Conservation (phyloP, 2,329 filamentous ascomycete species). For the Pseudogymnoascus sp. region DNA sequence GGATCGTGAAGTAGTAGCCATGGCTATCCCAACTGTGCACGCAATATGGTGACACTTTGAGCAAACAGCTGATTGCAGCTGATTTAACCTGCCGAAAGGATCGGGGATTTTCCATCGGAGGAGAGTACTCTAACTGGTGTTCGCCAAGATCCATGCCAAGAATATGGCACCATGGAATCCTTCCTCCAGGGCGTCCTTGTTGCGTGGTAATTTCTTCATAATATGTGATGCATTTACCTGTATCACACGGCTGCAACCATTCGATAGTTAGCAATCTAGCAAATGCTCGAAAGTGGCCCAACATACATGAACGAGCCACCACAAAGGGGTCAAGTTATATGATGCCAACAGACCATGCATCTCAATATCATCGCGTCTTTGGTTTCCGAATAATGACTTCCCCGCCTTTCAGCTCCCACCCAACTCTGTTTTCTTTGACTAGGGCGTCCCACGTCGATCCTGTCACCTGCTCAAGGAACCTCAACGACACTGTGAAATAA, state of each 20-base stretch:
- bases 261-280: not conserved
- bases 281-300: not conserved
- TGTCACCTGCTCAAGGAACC: slow-evolving; percentile 61
- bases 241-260: not conserved
- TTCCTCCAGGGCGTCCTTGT: not conserved
- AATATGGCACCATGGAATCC: not conserved
- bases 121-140: not conserved
- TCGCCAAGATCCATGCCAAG: not conserved
- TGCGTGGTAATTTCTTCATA: not conserved
- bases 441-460: slow-evolving; percentile 67
- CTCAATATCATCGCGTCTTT: slow-evolving; percentile 34
- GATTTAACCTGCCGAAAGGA: not conserved
- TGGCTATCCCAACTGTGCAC: not conserved
- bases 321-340: not conserved
- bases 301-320: not conserved
- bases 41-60: slow-evolving; percentile 1
- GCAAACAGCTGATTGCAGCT: not conserved
- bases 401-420: slow-evolving; percentile 71
- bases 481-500: slow-evolving; percentile 66
- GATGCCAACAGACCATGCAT: not conserved
- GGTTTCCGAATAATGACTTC: slow-evolving; percentile 68
- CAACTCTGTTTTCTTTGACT: slow-evolving; percentile 60
- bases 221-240: not conserved
- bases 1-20: not conserved
- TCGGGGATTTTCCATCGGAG: not conserved